Conservation (phyloP, 768 basidiomycete genomes). For the Macrolepiota fuliginosa region DNA sequence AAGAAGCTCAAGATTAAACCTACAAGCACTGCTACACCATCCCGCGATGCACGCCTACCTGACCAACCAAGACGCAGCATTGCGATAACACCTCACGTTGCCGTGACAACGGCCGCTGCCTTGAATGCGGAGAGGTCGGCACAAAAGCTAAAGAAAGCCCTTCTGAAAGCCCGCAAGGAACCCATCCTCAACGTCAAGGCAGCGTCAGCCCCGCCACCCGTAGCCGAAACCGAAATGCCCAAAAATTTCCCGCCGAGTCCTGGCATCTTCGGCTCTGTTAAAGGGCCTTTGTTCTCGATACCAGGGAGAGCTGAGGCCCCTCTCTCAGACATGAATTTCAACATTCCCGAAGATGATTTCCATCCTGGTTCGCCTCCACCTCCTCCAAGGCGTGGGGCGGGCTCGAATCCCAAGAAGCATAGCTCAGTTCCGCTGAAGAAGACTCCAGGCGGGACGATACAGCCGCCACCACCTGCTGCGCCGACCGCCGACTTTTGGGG, state of each 20-base stretch:
- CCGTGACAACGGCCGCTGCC: conserved; percentile 74
- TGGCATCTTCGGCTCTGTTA: conserved; percentile 19
- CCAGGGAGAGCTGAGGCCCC: conserved; percentile 14
- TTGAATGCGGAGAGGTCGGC: conserved; percentile 79
- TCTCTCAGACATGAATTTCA: conserved; percentile 23
- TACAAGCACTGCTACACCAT: conserved; percentile 16
- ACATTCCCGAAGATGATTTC: conserved; percentile 41
- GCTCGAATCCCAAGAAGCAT: conserved; percentile 33
- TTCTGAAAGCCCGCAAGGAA: conserved; percentile 56
- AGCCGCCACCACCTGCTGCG: conserved; percentile 23
- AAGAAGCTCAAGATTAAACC: conserved; percentile 43
- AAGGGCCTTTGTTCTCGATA: conserved; percentile 25
- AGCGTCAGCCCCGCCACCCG: conserved; percentile 31
- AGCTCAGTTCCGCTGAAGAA: conserved; percentile 37
- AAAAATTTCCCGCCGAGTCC: conserved; percentile 21
- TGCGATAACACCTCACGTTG: conserved; percentile 62
- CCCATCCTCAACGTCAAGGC: conserved; percentile 68
- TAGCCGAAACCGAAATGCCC: conserved; percentile 35
- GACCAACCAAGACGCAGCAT: conserved; percentile 36
- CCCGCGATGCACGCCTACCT: conserved; percentile 42
- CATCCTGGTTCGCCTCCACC: conserved; percentile 32
- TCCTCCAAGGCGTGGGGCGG: conserved; percentile 31
- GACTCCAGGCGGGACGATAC: conserved; percentile 22
- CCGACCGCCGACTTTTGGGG: conserved; percentile 56
- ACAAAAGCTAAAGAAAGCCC: conserved; percentile 63